Evolutionary conservation across 306 rosid species (phyloP), one percentile per base, ranked within the genome.

Genomic region (Quillaja saponaria): DNA sequence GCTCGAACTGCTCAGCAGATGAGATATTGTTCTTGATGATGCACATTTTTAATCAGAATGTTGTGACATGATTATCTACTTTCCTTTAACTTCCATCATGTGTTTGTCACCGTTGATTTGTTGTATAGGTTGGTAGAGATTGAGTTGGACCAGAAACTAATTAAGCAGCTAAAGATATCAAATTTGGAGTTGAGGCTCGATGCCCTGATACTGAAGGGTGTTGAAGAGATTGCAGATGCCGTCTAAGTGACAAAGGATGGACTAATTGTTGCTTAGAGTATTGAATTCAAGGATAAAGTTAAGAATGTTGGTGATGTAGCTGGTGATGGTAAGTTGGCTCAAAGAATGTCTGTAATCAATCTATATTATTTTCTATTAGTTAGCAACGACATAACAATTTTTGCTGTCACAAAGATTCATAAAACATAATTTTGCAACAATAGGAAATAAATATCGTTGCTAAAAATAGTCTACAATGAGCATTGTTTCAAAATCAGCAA

Each of bases 201-300:
- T 17, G 88, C 92, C 64, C 65, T 86, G 46, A 91, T 92, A 95
- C 98, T 92, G 38, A 88, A 63, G 81, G 98, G 98, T 64, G 92
- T 92, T 13, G 96, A 86, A 72, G 98, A 92, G 39, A 92, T 92
- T 42, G 95, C 96, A 0, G 95, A 92, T 50, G 98, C 98, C 10
- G 98, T 88, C 52, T 84, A 78, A 82, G 94, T 92, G 53, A 92
- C 98, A 16, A 91, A 91, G 63, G 96, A 91, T 68, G 98, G 98
- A 51, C 96, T 91, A 15, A 88, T 96, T 8, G 96, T 91, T 25
- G 98, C 98, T 2, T 88, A 88, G 83, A 88, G 95, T 66, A 81
- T 91, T 53, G 96, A 88, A 63, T 91, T 91, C 54, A 86, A 91
- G 81, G 96, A 88, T 55, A 91, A 81, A 75, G 56, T 88, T 13